These are phyloP conservation scores for Moniliophthora roreri DNA, from an alignment of 1,284 basidiomycete genomes.

Conservation along the genomic window DNA sequence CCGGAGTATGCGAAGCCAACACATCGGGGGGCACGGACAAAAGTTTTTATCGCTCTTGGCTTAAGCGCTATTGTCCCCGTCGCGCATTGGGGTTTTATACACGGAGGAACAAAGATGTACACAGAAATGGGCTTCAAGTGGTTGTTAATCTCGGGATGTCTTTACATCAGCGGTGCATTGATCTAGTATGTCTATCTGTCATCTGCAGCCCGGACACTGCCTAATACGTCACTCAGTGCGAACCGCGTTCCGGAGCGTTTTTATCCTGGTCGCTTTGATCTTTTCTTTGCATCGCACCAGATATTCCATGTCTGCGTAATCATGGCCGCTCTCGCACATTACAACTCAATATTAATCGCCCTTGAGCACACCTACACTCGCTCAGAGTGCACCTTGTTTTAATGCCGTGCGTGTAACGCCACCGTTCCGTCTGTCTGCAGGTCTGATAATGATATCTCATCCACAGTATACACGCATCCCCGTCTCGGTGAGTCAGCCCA, in stretches of 20 bases:
- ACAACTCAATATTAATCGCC: conserved; percentile 55
- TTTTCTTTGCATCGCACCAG: conserved; percentile 80
- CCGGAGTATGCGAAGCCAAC: conserved; percentile 77
- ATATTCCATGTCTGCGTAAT: conserved; percentile 88
- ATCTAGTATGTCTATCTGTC: conserved; percentile 67
- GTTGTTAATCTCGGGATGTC: conserved; percentile 63
- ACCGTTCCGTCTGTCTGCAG: neutral
- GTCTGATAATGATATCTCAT: neutral
- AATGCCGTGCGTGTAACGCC: neutral
- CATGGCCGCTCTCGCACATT: conserved; percentile 76
- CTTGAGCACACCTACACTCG: conserved; percentile 55
- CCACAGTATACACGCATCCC: neutral
- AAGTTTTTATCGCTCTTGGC: conserved; percentile 81
- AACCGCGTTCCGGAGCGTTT: conserved; percentile 81
- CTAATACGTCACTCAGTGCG: conserved; percentile 52
- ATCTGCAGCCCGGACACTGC: conserved; percentile 13
- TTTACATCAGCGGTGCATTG: conserved; percentile 78
- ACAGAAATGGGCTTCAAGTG: conserved; percentile 69
- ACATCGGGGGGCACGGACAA: conserved; percentile 77
- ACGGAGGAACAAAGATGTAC: conserved; percentile 56
- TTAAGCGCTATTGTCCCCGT: conserved; percentile 74
- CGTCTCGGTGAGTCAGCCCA: too few species aligned
- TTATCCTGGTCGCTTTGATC: conserved; percentile 80
- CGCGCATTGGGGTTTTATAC: conserved; percentile 59
- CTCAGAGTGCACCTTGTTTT: conserved; percentile 4